These are phyloP conservation scores for Herpotrichia juniperi DNA, from an alignment of 2,329 filamentous ascomycete species.

Conservation along the genomic window DNA sequence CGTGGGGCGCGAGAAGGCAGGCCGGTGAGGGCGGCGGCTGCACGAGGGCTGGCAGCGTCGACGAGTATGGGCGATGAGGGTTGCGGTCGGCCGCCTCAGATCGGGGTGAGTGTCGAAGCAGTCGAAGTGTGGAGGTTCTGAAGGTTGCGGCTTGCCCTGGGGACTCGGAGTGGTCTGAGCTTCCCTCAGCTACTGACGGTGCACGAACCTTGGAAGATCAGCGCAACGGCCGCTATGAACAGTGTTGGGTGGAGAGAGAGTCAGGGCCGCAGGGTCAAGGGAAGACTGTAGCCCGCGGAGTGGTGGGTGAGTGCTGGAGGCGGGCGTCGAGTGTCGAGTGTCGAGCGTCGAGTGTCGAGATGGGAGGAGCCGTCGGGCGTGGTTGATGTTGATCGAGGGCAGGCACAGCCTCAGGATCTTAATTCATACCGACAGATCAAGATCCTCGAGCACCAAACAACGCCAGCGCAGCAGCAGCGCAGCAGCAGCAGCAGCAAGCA, in stretches of 20 bases:
- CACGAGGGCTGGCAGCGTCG: background rate
- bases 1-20: background rate
- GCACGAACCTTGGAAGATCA: no score
- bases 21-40: slow-evolving; percentile 1
- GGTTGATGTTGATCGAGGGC: background rate
- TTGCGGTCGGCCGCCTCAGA: slow-evolving; percentile 2
- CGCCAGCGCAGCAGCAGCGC: background rate
- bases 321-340: no score
- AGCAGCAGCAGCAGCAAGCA: no score
- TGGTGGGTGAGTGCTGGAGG: no score
- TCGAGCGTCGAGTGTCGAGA: no score
- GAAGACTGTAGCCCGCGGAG: no score
- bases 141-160: background rate
- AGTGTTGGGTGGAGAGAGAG: no score
- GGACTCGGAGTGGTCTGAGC: background rate
- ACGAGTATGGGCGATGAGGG: background rate
- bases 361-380: no score
- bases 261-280: no score
- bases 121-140: slow-evolving; percentile 2
- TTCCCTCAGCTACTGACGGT: background rate
- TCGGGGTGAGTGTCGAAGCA: background rate
- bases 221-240: background rate
- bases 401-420: background rate
- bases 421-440: background rate
- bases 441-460: background rate